Percentiles rank a stretch among this genome's conserved stretches.
These are phyloP conservation scores for Metarhizium guizhouense DNA, from an alignment of 2,329 filamentous ascomycete genomes.

Conservation along the genomic window DNA sequence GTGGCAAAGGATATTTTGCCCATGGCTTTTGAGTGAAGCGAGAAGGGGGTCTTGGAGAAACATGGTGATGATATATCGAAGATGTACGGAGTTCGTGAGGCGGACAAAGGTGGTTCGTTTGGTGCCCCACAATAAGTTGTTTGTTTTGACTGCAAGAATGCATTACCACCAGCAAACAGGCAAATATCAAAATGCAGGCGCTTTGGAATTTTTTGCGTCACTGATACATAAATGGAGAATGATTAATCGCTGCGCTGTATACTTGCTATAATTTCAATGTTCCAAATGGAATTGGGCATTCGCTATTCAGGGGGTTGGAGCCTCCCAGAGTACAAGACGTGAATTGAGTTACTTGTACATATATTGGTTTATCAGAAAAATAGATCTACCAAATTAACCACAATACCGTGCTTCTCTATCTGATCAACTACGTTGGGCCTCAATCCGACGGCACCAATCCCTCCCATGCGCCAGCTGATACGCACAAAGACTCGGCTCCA, in stretches of 20 bases:
- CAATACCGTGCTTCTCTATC: not conserved
- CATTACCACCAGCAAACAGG: too few relatives aligned
- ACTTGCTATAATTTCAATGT: too few relatives aligned
- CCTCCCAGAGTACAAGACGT: not conserved
- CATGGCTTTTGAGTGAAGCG: not conserved
- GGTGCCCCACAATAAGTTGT: too few relatives aligned
- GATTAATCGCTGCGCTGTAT: too few relatives aligned
- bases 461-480: conserved; percentile 79
- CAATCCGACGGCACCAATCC: conserved; percentile 58
- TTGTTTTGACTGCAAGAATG: too few relatives aligned
- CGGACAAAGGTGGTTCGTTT: too few relatives aligned
- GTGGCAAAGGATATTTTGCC: conserved; percentile 25
- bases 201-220: too few relatives aligned
- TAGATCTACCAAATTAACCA: not conserved
- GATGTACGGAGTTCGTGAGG: too few relatives aligned
- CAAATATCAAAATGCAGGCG: too few relatives aligned
- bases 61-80: not conserved
- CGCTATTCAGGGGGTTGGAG: too few relatives aligned
- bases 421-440: conserved; percentile 17
- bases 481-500: conserved; percentile 74
- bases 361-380: not conserved
- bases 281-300: too few relatives aligned
- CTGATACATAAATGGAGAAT: too few relatives aligned
- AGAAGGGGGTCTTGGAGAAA: not conserved
- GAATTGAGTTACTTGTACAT: not conserved